These are phyloP conservation scores for Saturnispora ahearnii DNA, from an alignment of 805 yeast genomes.

Conservation along the genomic window DNA sequence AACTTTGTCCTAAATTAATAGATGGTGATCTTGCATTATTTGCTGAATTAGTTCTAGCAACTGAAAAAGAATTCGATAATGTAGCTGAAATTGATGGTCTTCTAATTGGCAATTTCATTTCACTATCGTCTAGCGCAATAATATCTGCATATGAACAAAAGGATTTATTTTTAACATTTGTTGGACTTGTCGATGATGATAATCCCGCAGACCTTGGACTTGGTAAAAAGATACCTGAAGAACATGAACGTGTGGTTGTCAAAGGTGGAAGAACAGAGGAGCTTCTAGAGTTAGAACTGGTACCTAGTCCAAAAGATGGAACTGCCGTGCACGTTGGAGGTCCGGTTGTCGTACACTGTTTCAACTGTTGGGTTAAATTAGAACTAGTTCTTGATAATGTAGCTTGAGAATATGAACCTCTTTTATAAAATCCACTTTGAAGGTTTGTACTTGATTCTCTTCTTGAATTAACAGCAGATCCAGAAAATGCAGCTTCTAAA, in stretches of 20 bases:
- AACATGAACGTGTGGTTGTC: conserved; percentile 2
- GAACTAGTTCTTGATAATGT: conserved; percentile 19
- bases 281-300: conserved; percentile 4
- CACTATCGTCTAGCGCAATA: conserved; percentile 55
- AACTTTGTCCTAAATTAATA: background rate
- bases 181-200: conserved; percentile 29
- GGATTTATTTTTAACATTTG: conserved; percentile 23
- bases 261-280: conserved; percentile 9
- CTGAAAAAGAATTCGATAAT: conserved; percentile 25
- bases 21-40: conserved; percentile 16
- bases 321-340: background rate
- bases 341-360: conserved; percentile 6
- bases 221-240: conserved; percentile 4
- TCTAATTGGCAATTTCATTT: conserved; percentile 33
- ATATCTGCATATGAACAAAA: conserved; percentile 78
- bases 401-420: conserved; percentile 15
- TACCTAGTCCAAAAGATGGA: background rate
- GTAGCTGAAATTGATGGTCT: conserved; percentile 49
- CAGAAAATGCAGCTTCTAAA: conserved; percentile 28
- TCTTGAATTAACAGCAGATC: conserved; percentile 7
- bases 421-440: conserved; percentile 12
- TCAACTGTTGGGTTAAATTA: conserved; percentile 22
- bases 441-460: conserved; percentile 10
- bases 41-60: conserved; percentile 24
- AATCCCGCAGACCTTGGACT: conserved; percentile 1